Conservation (phyloP, 1,284 basidiomycete species). For the Leccinum griseonigrum region DNA sequence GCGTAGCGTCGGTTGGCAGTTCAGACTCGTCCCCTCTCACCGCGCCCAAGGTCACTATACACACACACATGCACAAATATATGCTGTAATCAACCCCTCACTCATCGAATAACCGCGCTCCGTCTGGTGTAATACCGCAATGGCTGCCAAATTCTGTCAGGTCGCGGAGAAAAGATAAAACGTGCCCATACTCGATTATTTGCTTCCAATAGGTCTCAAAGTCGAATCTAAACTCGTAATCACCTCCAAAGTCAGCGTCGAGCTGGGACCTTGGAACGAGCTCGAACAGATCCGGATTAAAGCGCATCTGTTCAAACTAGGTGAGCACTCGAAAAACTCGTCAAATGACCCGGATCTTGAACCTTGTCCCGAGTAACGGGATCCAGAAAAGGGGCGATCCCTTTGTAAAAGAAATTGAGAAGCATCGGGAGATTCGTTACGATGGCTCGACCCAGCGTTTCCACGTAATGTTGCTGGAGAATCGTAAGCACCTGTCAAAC, state of each 20-base stretch:
- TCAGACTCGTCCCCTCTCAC: conserved; percentile 5
- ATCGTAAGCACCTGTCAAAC: conserved; percentile 64
- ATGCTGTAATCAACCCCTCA: conserved; percentile 21
- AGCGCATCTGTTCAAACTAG: conserved; percentile 63
- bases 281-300: conserved; percentile 80
- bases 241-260: conserved; percentile 81
- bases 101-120: conserved; percentile 44
- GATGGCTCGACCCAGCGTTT: conserved; percentile 83
- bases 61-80: conserved; percentile 20
- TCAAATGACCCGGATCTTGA: background rate
- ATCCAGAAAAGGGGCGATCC: conserved; percentile 85
- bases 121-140: conserved; percentile 61
- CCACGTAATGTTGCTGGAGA: conserved; percentile 89
- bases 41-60: background rate
- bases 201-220: conserved; percentile 78
- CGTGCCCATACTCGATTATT: conserved; percentile 54
- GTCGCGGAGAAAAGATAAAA: background rate
- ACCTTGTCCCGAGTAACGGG: conserved; percentile 90
- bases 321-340: background rate
- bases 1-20: conserved; percentile 24
- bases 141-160: conserved; percentile 36
- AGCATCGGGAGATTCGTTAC: conserved; percentile 81
- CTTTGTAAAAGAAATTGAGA: conserved; percentile 85
- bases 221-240: conserved; percentile 77
- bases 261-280: conserved; percentile 77